These are phyloP conservation scores for Nemania diffusa DNA, from an alignment of 2,329 filamentous ascomycete species.

Conservation along the genomic window DNA sequence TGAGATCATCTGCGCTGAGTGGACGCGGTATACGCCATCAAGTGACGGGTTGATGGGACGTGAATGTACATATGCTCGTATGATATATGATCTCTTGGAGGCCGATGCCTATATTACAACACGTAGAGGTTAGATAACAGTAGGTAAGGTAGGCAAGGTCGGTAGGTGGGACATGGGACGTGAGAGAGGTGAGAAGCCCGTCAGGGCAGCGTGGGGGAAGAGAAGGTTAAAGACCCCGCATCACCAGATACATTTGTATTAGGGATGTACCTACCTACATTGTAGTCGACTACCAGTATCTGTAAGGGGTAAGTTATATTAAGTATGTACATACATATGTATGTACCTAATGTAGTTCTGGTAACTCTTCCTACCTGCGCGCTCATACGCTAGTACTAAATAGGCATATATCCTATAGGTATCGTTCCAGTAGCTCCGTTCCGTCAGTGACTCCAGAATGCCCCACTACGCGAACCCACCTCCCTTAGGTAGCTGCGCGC, in stretches of 20 bases:
- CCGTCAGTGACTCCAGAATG: no score
- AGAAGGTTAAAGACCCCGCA: constrained; percentile 21
- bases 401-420: no score
- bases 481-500: no score
- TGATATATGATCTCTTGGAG: constrained; percentile 3
- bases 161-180: neutral
- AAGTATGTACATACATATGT: no score
- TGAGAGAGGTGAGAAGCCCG: neutral
- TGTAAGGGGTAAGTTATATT: no score
- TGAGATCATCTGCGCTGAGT: neutral
- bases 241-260: neutral
- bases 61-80: constrained; percentile 21
- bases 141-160: neutral
- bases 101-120: neutral
- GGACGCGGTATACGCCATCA: constrained; percentile 9
- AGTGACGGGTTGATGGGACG: neutral
- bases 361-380: no score
- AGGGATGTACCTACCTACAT: neutral
- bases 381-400: no score
- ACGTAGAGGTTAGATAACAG: neutral
- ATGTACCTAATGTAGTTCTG: no score
- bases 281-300: no score
- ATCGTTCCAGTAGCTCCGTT: no score
- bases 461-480: no score
- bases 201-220: neutral